A percentile compares a stretch with the other conserved stretches of the same genome.
Evolutionary conservation across 805 yeast genomes (phyloP).

Genomic region (Torulaspora gathmanii): DNA sequence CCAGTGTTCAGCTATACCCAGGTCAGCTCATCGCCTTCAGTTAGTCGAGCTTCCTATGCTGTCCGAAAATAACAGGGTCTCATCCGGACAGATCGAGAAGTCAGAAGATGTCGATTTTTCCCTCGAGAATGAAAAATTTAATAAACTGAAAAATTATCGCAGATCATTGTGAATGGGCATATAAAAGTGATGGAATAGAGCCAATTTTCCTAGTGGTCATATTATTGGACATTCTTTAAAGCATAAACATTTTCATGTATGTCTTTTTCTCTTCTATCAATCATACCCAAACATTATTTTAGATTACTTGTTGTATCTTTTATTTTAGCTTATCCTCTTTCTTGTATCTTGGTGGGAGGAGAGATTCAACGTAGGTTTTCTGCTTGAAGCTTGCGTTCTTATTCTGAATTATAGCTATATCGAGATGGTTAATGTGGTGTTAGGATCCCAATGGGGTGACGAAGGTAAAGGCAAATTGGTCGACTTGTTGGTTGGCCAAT

Average conservation of each 20-base stretch:
- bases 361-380: slow-evolving; percentile 8
- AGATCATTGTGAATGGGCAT: neutral
- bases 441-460: slow-evolving; percentile 99
- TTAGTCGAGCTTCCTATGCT: neutral
- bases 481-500: slow-evolving; percentile 87
- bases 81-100: neutral
- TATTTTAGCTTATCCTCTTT: neutral
- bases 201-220: neutral
- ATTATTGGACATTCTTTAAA: neutral
- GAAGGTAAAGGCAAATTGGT: slow-evolving; percentile 99
- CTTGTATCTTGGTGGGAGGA: neutral
- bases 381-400: slow-evolving; percentile 5
- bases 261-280: neutral
- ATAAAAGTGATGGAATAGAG: neutral
- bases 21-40: slow-evolving; percentile 3
- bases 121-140: neutral
- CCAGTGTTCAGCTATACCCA: neutral
- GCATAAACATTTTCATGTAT: neutral
- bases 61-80: neutral
- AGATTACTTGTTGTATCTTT: slow-evolving; percentile 1
- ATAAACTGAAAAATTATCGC: neutral
- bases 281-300: neutral
- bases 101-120: neutral
- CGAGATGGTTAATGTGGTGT: slow-evolving; percentile 61
- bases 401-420: neutral